phyloP scores from a whole-genome alignment of 2,329 filamentous ascomycete species.

The Myriosclerotinia curreyana region DNA sequence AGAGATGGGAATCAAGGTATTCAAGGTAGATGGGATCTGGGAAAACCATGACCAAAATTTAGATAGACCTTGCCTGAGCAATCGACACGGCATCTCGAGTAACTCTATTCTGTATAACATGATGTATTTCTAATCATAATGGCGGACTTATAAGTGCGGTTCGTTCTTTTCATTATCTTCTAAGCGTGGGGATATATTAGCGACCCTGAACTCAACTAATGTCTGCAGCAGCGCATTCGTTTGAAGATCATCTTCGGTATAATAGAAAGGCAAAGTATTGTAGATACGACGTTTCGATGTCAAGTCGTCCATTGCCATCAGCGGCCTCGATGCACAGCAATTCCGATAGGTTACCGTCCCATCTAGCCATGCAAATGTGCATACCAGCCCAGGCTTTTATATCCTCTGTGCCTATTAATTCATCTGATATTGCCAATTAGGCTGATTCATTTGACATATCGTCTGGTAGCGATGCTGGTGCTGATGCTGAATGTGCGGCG shows the following conservation, averaged over 20 bases:
- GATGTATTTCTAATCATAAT: background rate
- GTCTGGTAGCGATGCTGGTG: background rate
- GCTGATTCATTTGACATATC: background rate
- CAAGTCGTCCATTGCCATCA: background rate
- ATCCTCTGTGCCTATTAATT: background rate
- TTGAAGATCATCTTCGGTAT: background rate
- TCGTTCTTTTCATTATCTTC: background rate
- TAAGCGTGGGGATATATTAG: background rate
- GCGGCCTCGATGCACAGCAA: background rate
- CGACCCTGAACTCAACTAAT: background rate
- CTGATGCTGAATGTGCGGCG: background rate
- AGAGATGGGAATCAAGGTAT: background rate
- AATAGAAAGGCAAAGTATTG: background rate
- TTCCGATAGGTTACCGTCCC: background rate
- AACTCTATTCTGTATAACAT: background rate
- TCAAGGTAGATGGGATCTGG: too few species aligned
- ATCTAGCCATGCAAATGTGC: background rate
- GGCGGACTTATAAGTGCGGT: background rate
- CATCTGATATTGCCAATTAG: background rate
- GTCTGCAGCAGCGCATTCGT: background rate
- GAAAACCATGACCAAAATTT: background rate
- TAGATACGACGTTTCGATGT: background rate
- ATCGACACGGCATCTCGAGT: background rate
- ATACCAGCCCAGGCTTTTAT: background rate
- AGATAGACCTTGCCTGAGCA: constrained; percentile 1